Percentiles rank a stretch among this genome's conserved stretches.
Conservation (phyloP, 495 filamentous ascomycete species). For the Penicillium cataractarum region DNA sequence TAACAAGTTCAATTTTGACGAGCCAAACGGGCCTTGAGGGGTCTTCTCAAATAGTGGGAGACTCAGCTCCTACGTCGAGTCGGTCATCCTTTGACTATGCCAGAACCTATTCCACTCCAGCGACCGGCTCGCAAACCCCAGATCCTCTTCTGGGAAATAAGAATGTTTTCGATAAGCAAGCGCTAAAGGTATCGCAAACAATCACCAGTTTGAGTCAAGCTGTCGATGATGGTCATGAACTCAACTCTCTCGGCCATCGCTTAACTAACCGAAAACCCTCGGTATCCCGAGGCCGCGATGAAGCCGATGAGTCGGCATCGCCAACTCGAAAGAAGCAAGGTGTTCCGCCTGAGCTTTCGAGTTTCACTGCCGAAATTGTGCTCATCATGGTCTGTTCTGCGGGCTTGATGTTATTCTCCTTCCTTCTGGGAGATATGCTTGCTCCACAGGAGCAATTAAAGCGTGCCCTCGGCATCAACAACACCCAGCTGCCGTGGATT, state of each 20-base stretch:
- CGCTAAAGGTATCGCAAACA: slow-evolving; percentile 19
- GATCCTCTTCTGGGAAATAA: slow-evolving; percentile 26
- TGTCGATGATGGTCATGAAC: slow-evolving; percentile 21
- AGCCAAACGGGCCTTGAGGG: neutral
- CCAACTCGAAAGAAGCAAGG: slow-evolving; percentile 28
- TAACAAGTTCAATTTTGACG: slow-evolving; percentile 4
- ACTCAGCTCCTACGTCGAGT: slow-evolving; percentile 23
- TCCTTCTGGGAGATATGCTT: slow-evolving; percentile 46
- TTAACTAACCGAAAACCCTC: slow-evolving; percentile 27
- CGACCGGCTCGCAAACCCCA: slow-evolving; percentile 30
- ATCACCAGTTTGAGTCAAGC: slow-evolving; percentile 15
- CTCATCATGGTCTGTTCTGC: slow-evolving; percentile 48
- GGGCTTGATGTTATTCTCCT: slow-evolving; percentile 48
- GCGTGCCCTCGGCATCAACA: slow-evolving; percentile 39
- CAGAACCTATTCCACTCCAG: slow-evolving; percentile 27
- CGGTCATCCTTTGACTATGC: slow-evolving; percentile 28
- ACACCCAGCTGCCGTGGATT: slow-evolving; percentile 45
- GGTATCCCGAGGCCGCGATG: slow-evolving; percentile 22
- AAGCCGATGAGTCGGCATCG: slow-evolving; percentile 23
- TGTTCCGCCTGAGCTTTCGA: slow-evolving; percentile 25
- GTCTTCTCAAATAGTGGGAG: slow-evolving; percentile 1
- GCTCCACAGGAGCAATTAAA: slow-evolving; percentile 41
- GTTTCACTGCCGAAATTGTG: slow-evolving; percentile 38
- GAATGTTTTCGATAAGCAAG: slow-evolving; percentile 19
- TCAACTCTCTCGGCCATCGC: slow-evolving; percentile 16